Evolutionary conservation across 2,329 filamentous ascomycete species (phyloP).

Genomic region (Mariannaea elegans): DNA sequence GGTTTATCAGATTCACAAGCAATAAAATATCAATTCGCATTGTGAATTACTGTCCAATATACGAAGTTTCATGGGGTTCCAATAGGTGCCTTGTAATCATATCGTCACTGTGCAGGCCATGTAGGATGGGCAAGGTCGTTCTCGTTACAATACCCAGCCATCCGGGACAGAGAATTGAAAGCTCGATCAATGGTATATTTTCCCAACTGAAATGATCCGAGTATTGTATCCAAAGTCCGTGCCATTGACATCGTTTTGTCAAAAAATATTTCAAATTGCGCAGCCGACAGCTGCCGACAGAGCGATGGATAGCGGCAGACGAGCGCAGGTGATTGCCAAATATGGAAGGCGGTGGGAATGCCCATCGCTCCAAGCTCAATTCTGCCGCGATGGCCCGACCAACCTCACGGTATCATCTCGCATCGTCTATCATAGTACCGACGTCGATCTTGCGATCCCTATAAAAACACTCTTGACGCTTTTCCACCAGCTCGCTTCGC

Average conservation of each 20-base stretch:
- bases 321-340: constrained; percentile 13
- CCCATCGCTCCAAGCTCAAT: constrained; percentile 24
- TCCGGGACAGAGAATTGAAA: too few species aligned
- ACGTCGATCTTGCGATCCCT: constrained; percentile 13
- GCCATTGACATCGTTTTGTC: not conserved
- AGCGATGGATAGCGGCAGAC: not conserved
- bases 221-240: too few species aligned
- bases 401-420: constrained; percentile 29
- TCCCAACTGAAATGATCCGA: too few species aligned
- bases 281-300: not conserved
- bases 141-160: not conserved
- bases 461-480: constrained; percentile 18
- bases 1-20: not conserved
- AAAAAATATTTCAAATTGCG: constrained; percentile 33
- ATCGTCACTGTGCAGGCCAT: not conserved
- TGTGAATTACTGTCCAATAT: too few species aligned
- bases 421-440: constrained; percentile 21
- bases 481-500: constrained; percentile 8
- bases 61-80: too few species aligned
- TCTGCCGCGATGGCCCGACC: constrained; percentile 37
- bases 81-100: not conserved
- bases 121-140: not conserved
- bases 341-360: constrained; percentile 38
- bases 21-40: not conserved
- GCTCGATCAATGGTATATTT: too few species aligned